A percentile compares a stretch with the other conserved stretches of the same genome.
phyloP scores from a whole-genome alignment of 371 early-diverging fungal species.

The Mucor velutinosus region DNA sequence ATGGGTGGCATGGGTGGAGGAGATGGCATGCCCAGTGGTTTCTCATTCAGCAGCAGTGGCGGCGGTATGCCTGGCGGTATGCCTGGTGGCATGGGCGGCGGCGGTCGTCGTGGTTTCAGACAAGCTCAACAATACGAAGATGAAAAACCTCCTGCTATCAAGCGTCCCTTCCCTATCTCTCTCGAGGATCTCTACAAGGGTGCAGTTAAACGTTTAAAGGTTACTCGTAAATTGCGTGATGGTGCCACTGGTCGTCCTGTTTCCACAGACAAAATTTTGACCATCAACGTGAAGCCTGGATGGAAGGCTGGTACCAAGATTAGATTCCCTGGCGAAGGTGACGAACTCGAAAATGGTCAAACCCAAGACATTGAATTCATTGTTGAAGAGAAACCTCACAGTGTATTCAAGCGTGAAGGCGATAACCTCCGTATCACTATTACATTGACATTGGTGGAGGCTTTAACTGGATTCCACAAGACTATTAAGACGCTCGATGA shows the following conservation, averaged over 20 bases:
- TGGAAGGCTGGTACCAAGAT: constrained; percentile 99
- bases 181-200: constrained; percentile 96
- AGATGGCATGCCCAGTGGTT: constrained; percentile 18
- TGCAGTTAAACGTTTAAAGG: constrained; percentile 89
- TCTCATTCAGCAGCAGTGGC: constrained; percentile 10
- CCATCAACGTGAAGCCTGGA: constrained; percentile 92
- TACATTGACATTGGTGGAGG: constrained; percentile 76
- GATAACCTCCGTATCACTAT: constrained; percentile 78
- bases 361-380: constrained; percentile 93
- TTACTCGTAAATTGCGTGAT: constrained; percentile 74
- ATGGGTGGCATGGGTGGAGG: constrained; percentile 9
- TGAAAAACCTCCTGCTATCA: constrained; percentile 64
- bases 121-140: constrained; percentile 11
- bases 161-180: constrained; percentile 72
- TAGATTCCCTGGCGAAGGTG: constrained; percentile 92
- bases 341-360: constrained; percentile 80
- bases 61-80: constrained; percentile 13
- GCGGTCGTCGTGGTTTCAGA: constrained; percentile 4
- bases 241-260: constrained; percentile 52
- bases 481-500: constrained; percentile 81
- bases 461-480: constrained; percentile 81
- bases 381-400: constrained; percentile 94
- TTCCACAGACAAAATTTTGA: constrained; percentile 81
- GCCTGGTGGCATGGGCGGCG: constrained; percentile 12
- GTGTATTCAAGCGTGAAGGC: constrained; percentile 86